Base-by-base conservation (phyloP, 345 rosid genomes). In the Diplotaxis tenuifolia region DNA sequence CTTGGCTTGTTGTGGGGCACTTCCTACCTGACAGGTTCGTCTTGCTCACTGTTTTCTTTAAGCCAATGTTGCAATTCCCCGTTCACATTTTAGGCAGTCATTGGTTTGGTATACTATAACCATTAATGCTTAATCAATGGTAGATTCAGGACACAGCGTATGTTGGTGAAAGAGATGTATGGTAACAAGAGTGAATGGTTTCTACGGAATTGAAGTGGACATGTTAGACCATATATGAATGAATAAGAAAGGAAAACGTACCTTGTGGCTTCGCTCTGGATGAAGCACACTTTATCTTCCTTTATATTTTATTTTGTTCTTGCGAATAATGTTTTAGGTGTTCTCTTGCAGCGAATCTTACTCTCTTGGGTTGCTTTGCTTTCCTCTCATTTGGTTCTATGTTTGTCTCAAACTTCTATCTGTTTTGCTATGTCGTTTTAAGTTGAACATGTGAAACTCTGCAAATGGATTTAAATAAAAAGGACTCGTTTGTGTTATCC, bases 11-110 rank as follows among this genome's bases (percentile, higher is more conserved):
- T 71, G 95, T 74, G 68, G 75, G 91, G 88, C 80, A 74, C 82
- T 76, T 83, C 84, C 85, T 83, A 83, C 85, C 88, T 73, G 82
- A 82, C 85, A 69, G 82, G 97, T 93, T 70, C 53, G 92, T 80
- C 32, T 19, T 21, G 29, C 40, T 53, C 25, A 61, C 15, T 7
- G 4, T 34, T 60, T 4, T 31, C 55, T 45, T 12, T 45, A 20
- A 67, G 27, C 20, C 47, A 47, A 60, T 55, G 34, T 55, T 69
- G 4, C 38, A 62, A 6, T 68, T 52, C 60, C 34, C 34, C 62
- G 9, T 38, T 50, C 6, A 16, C 34, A 53, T 63, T 70, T 64
- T 49, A 64, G 52, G 16, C 15, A 64, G 22, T 38, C 7, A 42
- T 40, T 19, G 14, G 19, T 56, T 57, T 18, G 12, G 12, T 50